Percentiles rank a stretch among this genome's conserved stretches.
Evolutionary conservation across 495 filamentous ascomycete species (phyloP).

Genomic region (Platismatia glauca): DNA sequence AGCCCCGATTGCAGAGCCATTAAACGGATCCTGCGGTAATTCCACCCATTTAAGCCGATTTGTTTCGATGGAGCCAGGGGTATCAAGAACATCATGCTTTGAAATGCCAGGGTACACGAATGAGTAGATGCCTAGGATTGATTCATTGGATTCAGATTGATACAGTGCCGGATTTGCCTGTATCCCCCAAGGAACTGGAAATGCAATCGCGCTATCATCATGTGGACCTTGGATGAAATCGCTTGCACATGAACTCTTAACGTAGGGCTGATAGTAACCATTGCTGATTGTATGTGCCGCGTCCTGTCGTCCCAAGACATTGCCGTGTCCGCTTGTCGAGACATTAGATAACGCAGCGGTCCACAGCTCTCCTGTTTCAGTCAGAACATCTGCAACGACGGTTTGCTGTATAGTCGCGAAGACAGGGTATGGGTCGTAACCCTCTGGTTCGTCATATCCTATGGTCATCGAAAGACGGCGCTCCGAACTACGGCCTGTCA

Average conservation of each 20-base stretch:
- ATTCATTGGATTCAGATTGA: not conserved
- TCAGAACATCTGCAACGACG: conserved; percentile 14
- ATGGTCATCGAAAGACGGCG: not conserved
- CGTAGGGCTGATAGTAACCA: conserved; percentile 8
- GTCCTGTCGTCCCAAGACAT: not conserved
- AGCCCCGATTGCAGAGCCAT: conserved; percentile 13
- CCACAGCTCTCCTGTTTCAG: conserved; percentile 9
- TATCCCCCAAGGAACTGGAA: not conserved
- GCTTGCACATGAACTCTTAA: not conserved
- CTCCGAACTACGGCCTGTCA: not conserved
- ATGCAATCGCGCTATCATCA: conserved; percentile 1
- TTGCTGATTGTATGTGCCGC: not conserved
- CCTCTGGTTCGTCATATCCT: not conserved
- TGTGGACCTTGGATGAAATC: not conserved
- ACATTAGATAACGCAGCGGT: not conserved
- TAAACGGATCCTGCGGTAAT: conserved; percentile 7
- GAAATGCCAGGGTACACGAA: not conserved
- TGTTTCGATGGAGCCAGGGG: not conserved
- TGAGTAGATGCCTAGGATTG: not conserved
- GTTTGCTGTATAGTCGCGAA: conserved; percentile 7
- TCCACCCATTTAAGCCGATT: conserved; percentile 13
- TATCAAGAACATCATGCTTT: not conserved
- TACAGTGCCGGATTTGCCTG: not conserved
- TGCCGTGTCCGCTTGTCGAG: conserved; percentile 5
- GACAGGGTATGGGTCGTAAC: not conserved